Percentiles rank a stretch among this genome's conserved stretches.
Conservation (phyloP, 2,329 filamentous ascomycete genomes). For the Fusarium verrucosum region DNA sequence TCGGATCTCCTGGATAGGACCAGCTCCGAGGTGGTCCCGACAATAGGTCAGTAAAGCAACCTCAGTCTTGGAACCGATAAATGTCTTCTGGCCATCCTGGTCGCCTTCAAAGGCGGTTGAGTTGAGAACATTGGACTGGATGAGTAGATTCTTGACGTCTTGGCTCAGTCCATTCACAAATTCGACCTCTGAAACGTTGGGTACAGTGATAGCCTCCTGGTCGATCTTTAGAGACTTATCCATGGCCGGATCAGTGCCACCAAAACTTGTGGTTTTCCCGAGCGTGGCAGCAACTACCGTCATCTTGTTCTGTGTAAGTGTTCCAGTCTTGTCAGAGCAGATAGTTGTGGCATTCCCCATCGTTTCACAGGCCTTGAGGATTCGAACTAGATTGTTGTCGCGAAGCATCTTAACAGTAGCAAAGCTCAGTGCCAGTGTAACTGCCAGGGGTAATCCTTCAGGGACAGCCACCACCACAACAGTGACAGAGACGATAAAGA, state of each 20-base stretch:
- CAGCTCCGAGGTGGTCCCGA: conserved; percentile 60
- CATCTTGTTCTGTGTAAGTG: conserved; percentile 72
- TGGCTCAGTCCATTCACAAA: conserved; percentile 36
- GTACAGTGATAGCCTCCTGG: conserved; percentile 31
- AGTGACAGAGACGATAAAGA: conserved; percentile 72
- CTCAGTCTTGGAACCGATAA: conserved; percentile 66
- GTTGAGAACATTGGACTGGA: conserved; percentile 64
- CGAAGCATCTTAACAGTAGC: conserved; percentile 75
- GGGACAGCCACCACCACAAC: conserved; percentile 74
- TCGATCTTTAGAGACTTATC: conserved; percentile 36
- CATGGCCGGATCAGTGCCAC: conserved; percentile 35
- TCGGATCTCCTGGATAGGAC: conserved; percentile 57
- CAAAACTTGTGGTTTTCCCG: conserved; percentile 55
- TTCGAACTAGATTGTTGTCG: conserved; percentile 74
- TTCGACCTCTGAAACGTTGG: conserved; percentile 44
- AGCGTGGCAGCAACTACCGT: conserved; percentile 76
- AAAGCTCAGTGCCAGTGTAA: conserved; percentile 74
- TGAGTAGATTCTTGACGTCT: conserved; percentile 69
- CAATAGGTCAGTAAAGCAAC: conserved; percentile 63
- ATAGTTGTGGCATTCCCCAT: conserved; percentile 79
- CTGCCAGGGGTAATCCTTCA: conserved; percentile 72
- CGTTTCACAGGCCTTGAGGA: conserved; percentile 74
- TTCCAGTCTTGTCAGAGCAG: conserved; percentile 70
- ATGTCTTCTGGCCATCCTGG: conserved; percentile 55
- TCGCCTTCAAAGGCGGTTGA: conserved; percentile 66